Evolutionary conservation across 169 alveolate species (phyloP), one percentile per base, ranked within the genome.

Genomic region (Plasmodium ovale): DNA sequence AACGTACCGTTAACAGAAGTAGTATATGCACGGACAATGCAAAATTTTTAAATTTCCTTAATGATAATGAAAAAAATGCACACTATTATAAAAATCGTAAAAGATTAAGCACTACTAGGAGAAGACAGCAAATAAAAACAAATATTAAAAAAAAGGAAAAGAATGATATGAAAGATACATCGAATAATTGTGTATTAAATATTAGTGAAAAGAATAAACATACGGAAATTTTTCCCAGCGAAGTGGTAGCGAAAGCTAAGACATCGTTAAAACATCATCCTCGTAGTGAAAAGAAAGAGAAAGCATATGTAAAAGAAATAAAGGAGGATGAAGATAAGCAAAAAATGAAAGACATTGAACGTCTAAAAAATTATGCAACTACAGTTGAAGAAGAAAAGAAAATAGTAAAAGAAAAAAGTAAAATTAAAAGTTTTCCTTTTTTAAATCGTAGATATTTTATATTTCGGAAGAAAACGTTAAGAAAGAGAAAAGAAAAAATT

Each of bases 11-110:
- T 33, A 74, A 60, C 27, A 74, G 29, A 53, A 82, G 90, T n/a
- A 82, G 90, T 16, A 67, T 82, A 44, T 82, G 90, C 16, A 82
- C 90, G 44, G 90, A 82, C 53, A 82, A 82, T 82, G 84, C 69
- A 33, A 49, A 23, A 12, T 82, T 82, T 82, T 51, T 82, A 51
- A 64, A 53, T 53, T 82, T 65, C 21, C 19, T 82, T 65, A 64
- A 65, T 49, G 90, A 82, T 33, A 23, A 64, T 65, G 90, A 67
- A 51, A 64, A 67, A 39, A 39, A 51, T 31, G 25, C 84, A 2
- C 37, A 65, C 37, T 62, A 59, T 60, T 65, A 14, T 53, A 82
- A 82, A 39, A 82, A 82, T 82, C n/a, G 59, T 49, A 82, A 82
- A 64, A 51, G 71, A 65, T 65, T 2, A 58, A 47, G 51, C 25